A percentile compares a stretch with the other conserved stretches of the same genome.
Conservation (phyloP, 2,329 filamentous ascomycete species). For the Arthroderma sp. region DNA sequence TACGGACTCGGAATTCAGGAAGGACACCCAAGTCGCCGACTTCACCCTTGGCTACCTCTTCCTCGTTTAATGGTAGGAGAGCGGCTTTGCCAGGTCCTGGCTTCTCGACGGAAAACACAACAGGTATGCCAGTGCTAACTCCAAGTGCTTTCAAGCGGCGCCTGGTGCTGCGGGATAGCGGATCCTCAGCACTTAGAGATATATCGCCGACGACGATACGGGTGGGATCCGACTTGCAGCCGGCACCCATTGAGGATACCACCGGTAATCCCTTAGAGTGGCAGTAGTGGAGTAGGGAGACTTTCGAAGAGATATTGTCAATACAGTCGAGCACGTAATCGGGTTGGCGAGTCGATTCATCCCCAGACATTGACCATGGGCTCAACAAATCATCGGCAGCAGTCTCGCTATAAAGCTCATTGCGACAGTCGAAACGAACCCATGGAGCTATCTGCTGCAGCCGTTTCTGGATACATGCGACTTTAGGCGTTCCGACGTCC, state of each 20-base stretch:
- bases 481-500: constrained; percentile 87
- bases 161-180: constrained; percentile 71
- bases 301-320: constrained; percentile 96
- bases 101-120: constrained; percentile 86
- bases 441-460: constrained; percentile 82
- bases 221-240: constrained; percentile 79
- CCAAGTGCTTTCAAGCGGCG: constrained; percentile 63
- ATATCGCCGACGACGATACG: constrained; percentile 86
- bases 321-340: constrained; percentile 95
- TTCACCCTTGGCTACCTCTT: constrained; percentile 73
- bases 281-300: constrained; percentile 79
- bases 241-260: constrained; percentile 91
- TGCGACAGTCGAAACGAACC: constrained; percentile 75
- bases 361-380: constrained; percentile 44
- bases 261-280: constrained; percentile 63
- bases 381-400: constrained; percentile 55
- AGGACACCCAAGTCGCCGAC: constrained; percentile 80
- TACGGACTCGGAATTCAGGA: constrained; percentile 87
- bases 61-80: constrained; percentile 71
- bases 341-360: constrained; percentile 40
- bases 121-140: constrained; percentile 72
- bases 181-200: constrained; percentile 72
- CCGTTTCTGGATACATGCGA: constrained; percentile 65
- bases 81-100: constrained; percentile 82
- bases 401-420: constrained; percentile 64